Evolutionary conservation across 78 protist species (phyloP), one percentile per base, ranked within the genome.

Genomic region (Emiliania huxleyi): DNA sequence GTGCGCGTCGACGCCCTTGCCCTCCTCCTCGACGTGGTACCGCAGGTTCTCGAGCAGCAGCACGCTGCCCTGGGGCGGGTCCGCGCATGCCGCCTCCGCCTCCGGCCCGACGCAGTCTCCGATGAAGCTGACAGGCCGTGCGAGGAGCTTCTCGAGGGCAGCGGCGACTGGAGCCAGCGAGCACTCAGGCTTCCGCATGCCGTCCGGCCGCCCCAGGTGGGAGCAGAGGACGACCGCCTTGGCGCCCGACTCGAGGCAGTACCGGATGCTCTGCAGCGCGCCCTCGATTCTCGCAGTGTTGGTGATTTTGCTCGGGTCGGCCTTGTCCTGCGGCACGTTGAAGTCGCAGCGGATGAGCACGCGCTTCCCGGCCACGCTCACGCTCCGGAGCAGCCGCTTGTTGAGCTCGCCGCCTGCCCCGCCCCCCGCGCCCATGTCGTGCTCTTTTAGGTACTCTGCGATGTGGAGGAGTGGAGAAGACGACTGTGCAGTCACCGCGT

Each of bases 191-290:
- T 69, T 6, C 42, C 1, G 38, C 21, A 22, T 33, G 40, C 99
- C 99, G 43, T 97, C 98, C 69, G 99, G 99, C 49, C 99, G 96
- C 55, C 99, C 99, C 22, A 99, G 95, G 94, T 99, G 99, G 71
- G 98, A 94, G 97, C 96, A 95, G 75, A 98, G 95, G 25, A 99
- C 96, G 62, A 98, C 95, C 19, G 94, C 2, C 89, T 84, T 91
- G 0, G 98, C 98, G 40, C 97, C 99, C 37, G 96, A 48, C 35
- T 96, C 98, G 25, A 97, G n/a, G 91, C 96, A 93, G 77, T 98
- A 90, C 79, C 96, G 49, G 69, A 99, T 91, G 44, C 99, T 98
- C 62, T 99, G 99, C 33, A 99, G 71, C 37, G 99, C 95, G 6
- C 97, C 98, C 23, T 62, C 96, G 45, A 52, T 52, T 15, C 62